Evolutionary conservation across 208 protist genomes (phyloP), one percentile per base, ranked within the genome.

Genomic region (Trypanosomatidae sp.): DNA sequence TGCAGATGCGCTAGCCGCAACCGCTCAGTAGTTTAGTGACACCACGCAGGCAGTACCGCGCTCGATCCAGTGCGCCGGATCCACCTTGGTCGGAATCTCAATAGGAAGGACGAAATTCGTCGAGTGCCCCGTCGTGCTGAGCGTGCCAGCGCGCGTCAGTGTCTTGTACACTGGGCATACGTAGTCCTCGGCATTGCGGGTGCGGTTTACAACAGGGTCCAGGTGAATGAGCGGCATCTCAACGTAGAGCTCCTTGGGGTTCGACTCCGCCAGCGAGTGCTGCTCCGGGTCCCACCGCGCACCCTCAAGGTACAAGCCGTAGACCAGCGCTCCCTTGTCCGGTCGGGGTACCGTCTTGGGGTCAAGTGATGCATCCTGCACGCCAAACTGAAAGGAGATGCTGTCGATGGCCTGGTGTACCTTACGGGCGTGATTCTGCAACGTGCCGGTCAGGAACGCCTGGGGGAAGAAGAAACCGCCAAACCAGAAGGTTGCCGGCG

Each of bases 381-480:
- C 53, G 22, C 73, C 72, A 66, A 98, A 99, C 71, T 95, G 80
- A 79, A 99, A 99, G 4, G 84, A 96, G 74, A 99, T 93, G 72
- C 94, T 97, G 82, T 99, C 98, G 69, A 99, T 99, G 9, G 97
- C 94, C 44, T 98, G 89, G 46, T 97, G 79, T 47, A 94, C 76
- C 76, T 95, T 88, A 15, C 98, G 91, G 6, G 98, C 98, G 81
- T 97, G 98, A 85, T 99, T 99, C 87, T 99, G 97, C 78, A 98
- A 83, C 25, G 91, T 97, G 52, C 97, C 98, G 1, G 98, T 99
- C 55, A 99, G 86, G 85, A 99, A 99, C 0, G 96, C 94, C 82
- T 99, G 97, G 17, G 98, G 97, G 86, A 99, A 99, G 91, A 99
- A 99, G 86, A 99, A 99, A 66, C 96, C 96, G 19, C 96, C 97